Base-by-base conservation (phyloP, 2,329 filamentous ascomycete species). In the Magnaporthiopsis incrustans region DNA sequence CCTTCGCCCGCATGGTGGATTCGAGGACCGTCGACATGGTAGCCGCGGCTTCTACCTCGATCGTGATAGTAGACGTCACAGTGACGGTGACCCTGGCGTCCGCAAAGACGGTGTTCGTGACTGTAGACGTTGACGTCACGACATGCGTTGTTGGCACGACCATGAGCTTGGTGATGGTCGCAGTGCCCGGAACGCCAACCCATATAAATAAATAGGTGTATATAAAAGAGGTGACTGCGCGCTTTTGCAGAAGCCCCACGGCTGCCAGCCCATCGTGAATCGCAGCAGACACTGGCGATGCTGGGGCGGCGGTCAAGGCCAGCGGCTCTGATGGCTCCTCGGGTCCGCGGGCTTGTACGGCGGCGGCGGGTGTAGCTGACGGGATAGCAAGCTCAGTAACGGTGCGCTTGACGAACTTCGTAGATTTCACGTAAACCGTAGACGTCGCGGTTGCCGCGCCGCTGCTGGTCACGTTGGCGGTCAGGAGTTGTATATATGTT, bases 241-340 rank as follows among this genome's bases (percentile, higher is more conserved):
- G 58, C 58, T 35, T 60, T 6, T 25, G 7, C 14, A 60, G 15
- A n/a, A 60, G 26, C 27, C 58, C 58, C 26, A 60, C n/a, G 32
- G 58, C 58, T 14, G 58, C 58, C 58, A 60, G 11, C 27, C 58
- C 58, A 14, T 60, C 58, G 27, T 60, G 58, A 14, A 35, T n/a
- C 4, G 58, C 58, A 8, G 58, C 58, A 22, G 32, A n/a, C 4
- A 15, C 58, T 3, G 27, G 26, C 8, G 30, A n/a, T 15, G 30
- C 14, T 5, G 58, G 58, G 14, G 22, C 32, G 26, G 58, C 58
- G 26, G 58, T 60, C 30, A 60, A n/a, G 27, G 58, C 14, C 30
- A 4, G 26, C 32, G 58, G 58, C 58, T 35, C 22, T 22, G 32
- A 18, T 15, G 27, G 15, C 30, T 5, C 18, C 33, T 35, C 33